Conservation (phyloP, 2,329 filamentous ascomycete species). For the Conoideocrella luteorostrata region DNA sequence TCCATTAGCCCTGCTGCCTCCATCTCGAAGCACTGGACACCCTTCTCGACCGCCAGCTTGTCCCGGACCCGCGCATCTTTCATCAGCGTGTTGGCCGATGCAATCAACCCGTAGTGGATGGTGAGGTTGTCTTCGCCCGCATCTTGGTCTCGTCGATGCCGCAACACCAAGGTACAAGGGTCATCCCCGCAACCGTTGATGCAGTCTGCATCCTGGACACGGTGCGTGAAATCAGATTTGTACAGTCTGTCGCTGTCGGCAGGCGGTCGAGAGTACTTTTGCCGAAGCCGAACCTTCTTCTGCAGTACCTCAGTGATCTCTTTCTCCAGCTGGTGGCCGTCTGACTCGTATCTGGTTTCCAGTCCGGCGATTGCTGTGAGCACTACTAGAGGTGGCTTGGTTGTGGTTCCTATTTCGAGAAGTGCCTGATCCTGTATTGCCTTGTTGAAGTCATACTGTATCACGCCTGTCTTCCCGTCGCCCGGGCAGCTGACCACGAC, state of each 20-base stretch:
- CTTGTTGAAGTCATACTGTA: too few relatives aligned
- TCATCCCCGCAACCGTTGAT: too few relatives aligned
- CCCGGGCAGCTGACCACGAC: too few relatives aligned
- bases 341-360: not conserved
- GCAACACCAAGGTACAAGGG: not conserved
- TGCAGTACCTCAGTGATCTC: not conserved
- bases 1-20: too few relatives aligned
- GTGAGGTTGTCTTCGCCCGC: conserved; percentile 1
- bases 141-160: not conserved
- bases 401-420: too few relatives aligned
- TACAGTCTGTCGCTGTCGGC: not conserved
- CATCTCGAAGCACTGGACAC: conserved; percentile 10
- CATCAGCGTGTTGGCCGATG: conserved; percentile 12
- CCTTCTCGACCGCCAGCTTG: conserved; percentile 1
- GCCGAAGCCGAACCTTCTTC: not conserved
- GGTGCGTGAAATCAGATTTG: not conserved
- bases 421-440: too few relatives aligned
- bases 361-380: too few relatives aligned
- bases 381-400: too few relatives aligned
- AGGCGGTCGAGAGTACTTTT: not conserved
- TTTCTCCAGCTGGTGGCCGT: not conserved
- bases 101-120: conserved; percentile 11
- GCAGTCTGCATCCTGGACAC: too few relatives aligned
- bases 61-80: conserved; percentile 12
- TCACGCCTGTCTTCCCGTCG: too few relatives aligned